Percentiles rank a stretch among this genome's conserved stretches.
Evolutionary conservation across 768 basidiomycete genomes (phyloP).

Genomic region (Suillus subluteus): DNA sequence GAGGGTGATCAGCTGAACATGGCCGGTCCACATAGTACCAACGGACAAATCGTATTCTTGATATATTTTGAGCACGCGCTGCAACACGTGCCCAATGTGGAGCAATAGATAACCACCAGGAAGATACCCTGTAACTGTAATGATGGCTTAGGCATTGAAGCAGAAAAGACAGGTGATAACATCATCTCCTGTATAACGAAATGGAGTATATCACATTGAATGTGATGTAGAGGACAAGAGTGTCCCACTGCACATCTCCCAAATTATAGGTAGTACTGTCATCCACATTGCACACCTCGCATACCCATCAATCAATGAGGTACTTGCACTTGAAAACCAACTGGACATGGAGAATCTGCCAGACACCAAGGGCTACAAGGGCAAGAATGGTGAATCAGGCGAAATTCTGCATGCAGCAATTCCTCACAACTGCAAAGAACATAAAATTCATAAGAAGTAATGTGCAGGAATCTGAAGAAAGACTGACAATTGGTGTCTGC

Average conservation of each 20-base stretch:
- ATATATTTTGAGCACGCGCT: neutral
- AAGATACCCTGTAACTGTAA: neutral
- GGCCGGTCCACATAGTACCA: neutral
- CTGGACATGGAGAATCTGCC: constrained; percentile 95
- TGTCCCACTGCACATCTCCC: constrained; percentile 1
- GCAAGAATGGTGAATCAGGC: constrained; percentile 86
- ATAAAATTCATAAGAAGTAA: neutral
- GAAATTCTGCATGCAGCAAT: constrained; percentile 89
- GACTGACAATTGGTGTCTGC: constrained; percentile 86
- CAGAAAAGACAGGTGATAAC: neutral
- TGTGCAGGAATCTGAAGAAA: neutral
- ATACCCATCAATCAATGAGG: constrained; percentile 69
- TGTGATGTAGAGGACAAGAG: neutral
- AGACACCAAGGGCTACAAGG: constrained; percentile 65
- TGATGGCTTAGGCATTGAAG: neutral
- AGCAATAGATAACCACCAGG: neutral
- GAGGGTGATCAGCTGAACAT: constrained; percentile 5
- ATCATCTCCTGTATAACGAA: neutral
- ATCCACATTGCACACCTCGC: neutral
- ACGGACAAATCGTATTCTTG: neutral
- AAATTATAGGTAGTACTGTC: constrained; percentile 2
- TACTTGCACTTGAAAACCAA: constrained; percentile 97
- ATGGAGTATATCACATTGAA: neutral
- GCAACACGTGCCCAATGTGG: neutral
- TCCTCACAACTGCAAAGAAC: constrained; percentile 76